phyloP scores from a whole-genome alignment of 768 basidiomycete species.

The Mrakia blollopis region DNA sequence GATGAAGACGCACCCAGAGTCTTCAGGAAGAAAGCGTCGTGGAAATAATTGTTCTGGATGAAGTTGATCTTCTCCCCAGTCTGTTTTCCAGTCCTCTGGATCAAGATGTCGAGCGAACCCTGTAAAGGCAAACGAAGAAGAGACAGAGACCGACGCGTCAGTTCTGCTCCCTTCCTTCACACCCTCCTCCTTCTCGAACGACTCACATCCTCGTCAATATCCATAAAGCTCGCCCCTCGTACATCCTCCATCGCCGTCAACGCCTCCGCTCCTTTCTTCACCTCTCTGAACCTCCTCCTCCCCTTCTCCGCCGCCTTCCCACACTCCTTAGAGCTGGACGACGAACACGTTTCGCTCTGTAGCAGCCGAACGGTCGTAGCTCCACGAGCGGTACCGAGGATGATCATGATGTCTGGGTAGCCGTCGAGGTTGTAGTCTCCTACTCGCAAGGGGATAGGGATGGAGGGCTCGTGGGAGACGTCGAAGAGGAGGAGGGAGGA shows the following conservation, averaged over 20 bases:
- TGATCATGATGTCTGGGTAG: constrained; percentile 77
- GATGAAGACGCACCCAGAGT: constrained; percentile 61
- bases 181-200: background rate
- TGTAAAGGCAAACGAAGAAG: constrained; percentile 42
- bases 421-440: constrained; percentile 93
- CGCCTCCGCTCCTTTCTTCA: constrained; percentile 54
- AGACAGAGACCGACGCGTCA: background rate
- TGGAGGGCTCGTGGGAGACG: constrained; percentile 57
- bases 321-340: constrained; percentile 14
- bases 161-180: background rate
- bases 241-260: constrained; percentile 72
- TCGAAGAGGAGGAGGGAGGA: constrained; percentile 58
- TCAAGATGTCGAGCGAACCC: constrained; percentile 87
- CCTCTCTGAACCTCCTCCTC: constrained; percentile 61
- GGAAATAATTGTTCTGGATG: constrained; percentile 95
- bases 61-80: constrained; percentile 56
- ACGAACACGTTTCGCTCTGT: constrained; percentile 41
- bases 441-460: constrained; percentile 72
- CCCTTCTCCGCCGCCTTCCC: constrained; percentile 40
- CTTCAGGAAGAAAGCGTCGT: constrained; percentile 97
- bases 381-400: constrained; percentile 40
- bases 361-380: constrained; percentile 38
- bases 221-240: constrained; percentile 69
- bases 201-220: constrained; percentile 92
- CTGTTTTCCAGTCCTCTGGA: constrained; percentile 72